Percentiles rank a stretch among this genome's conserved stretches.
These are phyloP conservation scores for Calycina marina DNA, from an alignment of 2,329 filamentous ascomycete genomes.

Conservation along the genomic window DNA sequence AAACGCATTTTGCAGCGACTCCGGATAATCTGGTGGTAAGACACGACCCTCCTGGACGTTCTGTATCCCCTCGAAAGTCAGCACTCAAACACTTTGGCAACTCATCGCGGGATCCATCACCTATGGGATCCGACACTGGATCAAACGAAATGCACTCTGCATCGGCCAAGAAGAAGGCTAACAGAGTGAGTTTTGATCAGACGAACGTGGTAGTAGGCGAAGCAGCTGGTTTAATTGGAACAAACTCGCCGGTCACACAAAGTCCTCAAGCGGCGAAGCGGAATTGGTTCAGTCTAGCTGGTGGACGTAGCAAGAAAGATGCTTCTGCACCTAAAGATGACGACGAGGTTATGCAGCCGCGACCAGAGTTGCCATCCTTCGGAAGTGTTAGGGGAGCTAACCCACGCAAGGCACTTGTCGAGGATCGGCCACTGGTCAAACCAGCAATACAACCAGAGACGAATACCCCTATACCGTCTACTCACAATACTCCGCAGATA, in stretches of 20 bases:
- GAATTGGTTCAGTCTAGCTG: slow-evolving; percentile 38
- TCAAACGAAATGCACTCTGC: slow-evolving; percentile 14
- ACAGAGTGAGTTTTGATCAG: slow-evolving; percentile 65
- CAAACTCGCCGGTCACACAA: slow-evolving; percentile 26
- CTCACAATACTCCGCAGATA: slow-evolving; percentile 17
- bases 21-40: slow-evolving; percentile 40
- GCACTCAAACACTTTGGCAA: slow-evolving; percentile 52
- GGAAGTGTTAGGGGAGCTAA: slow-evolving; percentile 58
- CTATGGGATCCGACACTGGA: slow-evolving; percentile 30
- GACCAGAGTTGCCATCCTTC: slow-evolving; percentile 59
- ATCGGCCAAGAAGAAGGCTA: slow-evolving; percentile 42
- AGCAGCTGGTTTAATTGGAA: slow-evolving; percentile 24
- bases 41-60: slow-evolving; percentile 56
- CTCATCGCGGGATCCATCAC: slow-evolving; percentile 36
- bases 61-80: slow-evolving; percentile 63
- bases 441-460: slow-evolving; percentile 28
- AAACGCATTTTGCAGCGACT: slow-evolving; percentile 49
- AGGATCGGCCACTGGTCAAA: slow-evolving; percentile 43
- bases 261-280: slow-evolving; percentile 29
- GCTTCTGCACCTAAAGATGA: slow-evolving; percentile 37
- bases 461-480: slow-evolving; percentile 1
- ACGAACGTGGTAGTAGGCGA: slow-evolving; percentile 39
- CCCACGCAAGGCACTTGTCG: slow-evolving; percentile 32
- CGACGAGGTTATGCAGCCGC: slow-evolving; percentile 58
- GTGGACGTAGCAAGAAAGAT: slow-evolving; percentile 36